Evolutionary conservation across 2,329 filamentous ascomycete genomes (phyloP).

Genomic region (Cladosporium colombiae): DNA sequence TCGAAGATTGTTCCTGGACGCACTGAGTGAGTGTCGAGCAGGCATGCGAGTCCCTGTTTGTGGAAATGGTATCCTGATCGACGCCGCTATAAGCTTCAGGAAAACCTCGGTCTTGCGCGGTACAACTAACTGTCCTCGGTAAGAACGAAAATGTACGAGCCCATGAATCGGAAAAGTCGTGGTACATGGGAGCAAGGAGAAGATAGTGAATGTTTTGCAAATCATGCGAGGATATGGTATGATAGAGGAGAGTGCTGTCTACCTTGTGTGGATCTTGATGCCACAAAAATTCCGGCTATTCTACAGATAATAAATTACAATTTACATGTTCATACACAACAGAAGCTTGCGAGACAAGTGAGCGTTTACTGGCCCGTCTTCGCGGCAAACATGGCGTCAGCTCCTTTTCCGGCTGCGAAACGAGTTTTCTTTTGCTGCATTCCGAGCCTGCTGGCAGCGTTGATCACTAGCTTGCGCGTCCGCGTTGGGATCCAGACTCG

Average conservation of each 20-base stretch:
- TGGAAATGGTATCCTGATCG: too few relatives aligned
- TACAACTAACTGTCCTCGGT: too few relatives aligned
- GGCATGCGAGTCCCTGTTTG: too few relatives aligned
- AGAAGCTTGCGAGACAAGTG: background rate
- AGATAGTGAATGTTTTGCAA: background rate
- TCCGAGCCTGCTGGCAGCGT: background rate
- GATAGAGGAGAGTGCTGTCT: background rate
- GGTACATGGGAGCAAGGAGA: background rate
- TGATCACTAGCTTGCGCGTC: conserved; percentile 21
- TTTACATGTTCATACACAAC: background rate
- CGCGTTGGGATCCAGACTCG: conserved; percentile 70
- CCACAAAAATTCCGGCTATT: background rate
- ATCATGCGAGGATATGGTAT: background rate
- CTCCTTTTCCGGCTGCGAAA: conserved; percentile 20
- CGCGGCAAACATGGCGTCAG: conserved; percentile 25
- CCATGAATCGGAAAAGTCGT: too few relatives aligned
- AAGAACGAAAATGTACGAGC: too few relatives aligned
- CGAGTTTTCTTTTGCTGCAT: background rate
- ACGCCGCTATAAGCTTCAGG: too few relatives aligned
- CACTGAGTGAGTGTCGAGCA: too few relatives aligned
- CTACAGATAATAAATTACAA: conserved; percentile 3
- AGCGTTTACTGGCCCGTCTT: background rate
- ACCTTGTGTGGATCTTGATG: background rate
- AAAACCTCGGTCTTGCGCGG: too few relatives aligned
- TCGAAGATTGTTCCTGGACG: too few relatives aligned